Base-by-base conservation (phyloP, 129 eudicot species). In the Lactuca saligna region DNA sequence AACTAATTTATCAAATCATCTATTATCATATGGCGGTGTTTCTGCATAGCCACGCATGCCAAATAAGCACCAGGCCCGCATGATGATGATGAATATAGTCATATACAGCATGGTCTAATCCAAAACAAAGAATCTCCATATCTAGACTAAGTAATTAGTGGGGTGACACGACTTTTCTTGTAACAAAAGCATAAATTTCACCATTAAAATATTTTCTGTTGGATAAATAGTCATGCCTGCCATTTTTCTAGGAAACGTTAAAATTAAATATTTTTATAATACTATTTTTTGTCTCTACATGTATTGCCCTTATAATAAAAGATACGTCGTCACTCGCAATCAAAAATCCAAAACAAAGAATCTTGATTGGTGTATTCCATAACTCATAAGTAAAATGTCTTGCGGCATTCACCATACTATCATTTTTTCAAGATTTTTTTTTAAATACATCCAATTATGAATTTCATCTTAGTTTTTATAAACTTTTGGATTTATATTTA, bases 131-230 rank as follows among this genome's bases (percentile, higher is more conserved):
- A 73, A 73, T 73, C 63, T 63, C 12, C 46, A 17, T 62, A n/a
- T 60, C 51, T 49, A 33, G n/a, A 63, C 64, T 41, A 64, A 44
- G 63, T 20, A 62, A 63, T 37, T 53, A 51, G 77, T 14, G 70
- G 70, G 54, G 63, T 68, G 72, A 68, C 62, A 53, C 72, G 13
- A 54, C 50, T 68, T 48, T 37, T 68, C 49, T 68, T 68, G 62
- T 51, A 60, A 48, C 55, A 37, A 50, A 51, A 51, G 72, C 16
- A 67, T 51, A 11, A 51, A 54, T 9, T 31, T 37, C 55, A 16
- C 13, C 51, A n/a, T 17, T 32, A 54, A 13, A 33, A 54, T 29
- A 14, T 42, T 13, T 42, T 64, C 20, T 31, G 6, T 13, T 44
- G 50, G 13, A 44, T 8, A 44, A 44, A 44, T 44, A 44, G 50